Conservation (phyloP, 177 flowering plant species). For the Vitis hybrid region DNA sequence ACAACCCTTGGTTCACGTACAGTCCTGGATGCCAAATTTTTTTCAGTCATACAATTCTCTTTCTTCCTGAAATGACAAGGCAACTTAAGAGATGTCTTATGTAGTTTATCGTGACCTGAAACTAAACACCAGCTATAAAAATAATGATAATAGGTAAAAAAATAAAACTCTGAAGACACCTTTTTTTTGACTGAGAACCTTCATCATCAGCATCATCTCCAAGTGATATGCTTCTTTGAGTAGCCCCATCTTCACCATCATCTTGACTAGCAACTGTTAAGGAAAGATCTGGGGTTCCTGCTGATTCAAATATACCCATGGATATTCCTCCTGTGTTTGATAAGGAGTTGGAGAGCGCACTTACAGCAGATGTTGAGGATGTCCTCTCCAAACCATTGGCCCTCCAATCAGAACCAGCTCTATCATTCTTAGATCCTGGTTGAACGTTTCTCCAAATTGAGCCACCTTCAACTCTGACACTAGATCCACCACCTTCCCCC, state of each 20-base stretch:
- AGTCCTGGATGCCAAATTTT: slow-evolving; percentile 53
- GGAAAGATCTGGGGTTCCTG: slow-evolving; percentile 61
- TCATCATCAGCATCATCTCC: slow-evolving; percentile 61
- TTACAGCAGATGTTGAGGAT: slow-evolving; percentile 55
- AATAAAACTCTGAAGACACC: slow-evolving; percentile 25
- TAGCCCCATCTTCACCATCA: slow-evolving; percentile 52
- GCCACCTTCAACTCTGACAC: slow-evolving; percentile 46
- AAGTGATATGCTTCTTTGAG: slow-evolving; percentile 50
- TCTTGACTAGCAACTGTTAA: slow-evolving; percentile 59
- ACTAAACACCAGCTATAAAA: neutral
- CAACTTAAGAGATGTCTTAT: neutral
- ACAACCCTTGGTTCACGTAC: slow-evolving; percentile 76
- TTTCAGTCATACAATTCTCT: slow-evolving; percentile 46
- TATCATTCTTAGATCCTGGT: slow-evolving; percentile 38
- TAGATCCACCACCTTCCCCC: slow-evolving; percentile 34
- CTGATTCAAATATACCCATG: slow-evolving; percentile 38
- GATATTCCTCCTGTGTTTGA: slow-evolving; percentile 45
- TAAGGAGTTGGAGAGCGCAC: slow-evolving; percentile 53
- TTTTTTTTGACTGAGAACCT: slow-evolving; percentile 67
- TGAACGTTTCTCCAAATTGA: slow-evolving; percentile 43
- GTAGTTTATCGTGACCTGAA: neutral
- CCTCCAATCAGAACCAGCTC: slow-evolving; percentile 39
- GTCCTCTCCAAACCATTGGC: slow-evolving; percentile 54
- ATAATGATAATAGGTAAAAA: no score
- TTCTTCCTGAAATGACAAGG: slow-evolving; percentile 46